A percentile compares a stretch with the other conserved stretches of the same genome.
phyloP scores from a whole-genome alignment of 2,329 filamentous ascomycete genomes.

The Chalaropsis ovoidea region DNA sequence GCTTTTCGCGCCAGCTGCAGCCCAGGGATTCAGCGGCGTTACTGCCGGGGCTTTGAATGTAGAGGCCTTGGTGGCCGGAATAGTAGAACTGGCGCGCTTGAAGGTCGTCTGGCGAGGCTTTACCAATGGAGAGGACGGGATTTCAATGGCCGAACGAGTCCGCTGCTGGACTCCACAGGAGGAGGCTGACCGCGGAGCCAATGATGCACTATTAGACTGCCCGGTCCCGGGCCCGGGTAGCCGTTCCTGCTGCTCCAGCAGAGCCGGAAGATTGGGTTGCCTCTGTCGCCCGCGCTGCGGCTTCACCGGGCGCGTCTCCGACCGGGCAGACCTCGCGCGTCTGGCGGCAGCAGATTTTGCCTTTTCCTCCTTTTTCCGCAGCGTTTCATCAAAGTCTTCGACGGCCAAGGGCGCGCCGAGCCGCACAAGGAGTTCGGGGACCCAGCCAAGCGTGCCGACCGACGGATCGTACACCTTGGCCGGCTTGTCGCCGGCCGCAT shows the following conservation, averaged over 20 bases:
- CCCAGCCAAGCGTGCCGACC: conserved; percentile 31
- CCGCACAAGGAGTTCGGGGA: conserved; percentile 32
- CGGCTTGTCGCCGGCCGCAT: conserved; percentile 32
- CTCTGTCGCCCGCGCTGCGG: not conserved
- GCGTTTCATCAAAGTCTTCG: conserved; percentile 29
- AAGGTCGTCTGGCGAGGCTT: not conserved
- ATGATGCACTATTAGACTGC: not conserved
- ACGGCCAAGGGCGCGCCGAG: conserved; percentile 27
- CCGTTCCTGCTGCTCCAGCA: not conserved
- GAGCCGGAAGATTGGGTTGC: not conserved
- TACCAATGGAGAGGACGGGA: conserved; percentile 4
- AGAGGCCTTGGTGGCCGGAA: not conserved
- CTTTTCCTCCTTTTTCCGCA: conserved; percentile 13
- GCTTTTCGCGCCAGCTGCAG: not conserved
- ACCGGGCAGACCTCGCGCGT: not conserved
- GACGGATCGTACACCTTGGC: conserved; percentile 59
- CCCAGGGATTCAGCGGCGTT: conserved; percentile 19
- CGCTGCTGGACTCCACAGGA: conserved; percentile 1
- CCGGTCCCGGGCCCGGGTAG: not conserved
- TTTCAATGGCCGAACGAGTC: conserved; percentile 8
- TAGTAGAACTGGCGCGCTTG: not conserved
- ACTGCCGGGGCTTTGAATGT: not conserved
- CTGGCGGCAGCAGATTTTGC: conserved; percentile 8
- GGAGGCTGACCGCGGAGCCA: not conserved
- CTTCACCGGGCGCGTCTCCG: conserved; percentile 12